Evolutionary conservation across 495 filamentous ascomycete species (phyloP).

Genomic region (Recurvomyces mirabilis): DNA sequence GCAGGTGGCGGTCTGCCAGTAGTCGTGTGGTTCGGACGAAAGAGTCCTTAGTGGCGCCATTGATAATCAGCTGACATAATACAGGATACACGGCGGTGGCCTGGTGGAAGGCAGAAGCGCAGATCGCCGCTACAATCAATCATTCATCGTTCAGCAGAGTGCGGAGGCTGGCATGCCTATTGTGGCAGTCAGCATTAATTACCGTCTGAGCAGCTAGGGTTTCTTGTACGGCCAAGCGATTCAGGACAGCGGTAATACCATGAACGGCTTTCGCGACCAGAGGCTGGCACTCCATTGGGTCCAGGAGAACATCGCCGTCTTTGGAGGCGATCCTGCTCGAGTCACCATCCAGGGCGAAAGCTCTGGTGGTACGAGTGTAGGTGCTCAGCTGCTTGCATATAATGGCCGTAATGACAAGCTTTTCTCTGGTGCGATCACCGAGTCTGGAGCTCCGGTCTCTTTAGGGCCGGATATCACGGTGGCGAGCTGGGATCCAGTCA

Average conservation of each 20-base stretch:
- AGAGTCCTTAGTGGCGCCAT: not conserved
- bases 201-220: constrained; percentile 40
- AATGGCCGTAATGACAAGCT: constrained; percentile 56
- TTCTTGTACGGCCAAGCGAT: constrained; percentile 52
- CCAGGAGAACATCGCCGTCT: constrained; percentile 29
- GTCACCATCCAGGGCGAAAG: constrained; percentile 69
- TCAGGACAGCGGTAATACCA: constrained; percentile 50
- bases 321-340: constrained; percentile 29
- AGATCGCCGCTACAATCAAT: constrained; percentile 41
- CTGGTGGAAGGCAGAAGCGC: constrained; percentile 31
- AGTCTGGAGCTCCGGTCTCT: constrained; percentile 44
- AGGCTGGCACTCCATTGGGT: constrained; percentile 28
- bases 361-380: constrained; percentile 60
- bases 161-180: constrained; percentile 26
- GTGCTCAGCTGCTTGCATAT: constrained; percentile 58
- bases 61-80: not conserved
- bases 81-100: constrained; percentile 29
- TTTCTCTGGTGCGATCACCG: constrained; percentile 63
- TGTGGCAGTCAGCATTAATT: constrained; percentile 30
- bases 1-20: too few species aligned
- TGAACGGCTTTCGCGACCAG: constrained; percentile 33
- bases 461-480: not conserved
- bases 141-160: constrained; percentile 32
- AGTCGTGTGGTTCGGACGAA: constrained; percentile 30
- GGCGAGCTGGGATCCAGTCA: constrained; percentile 26